Base-by-base conservation (phyloP, 1,284 basidiomycete genomes). In the Vanrija pseudolonga region DNA sequence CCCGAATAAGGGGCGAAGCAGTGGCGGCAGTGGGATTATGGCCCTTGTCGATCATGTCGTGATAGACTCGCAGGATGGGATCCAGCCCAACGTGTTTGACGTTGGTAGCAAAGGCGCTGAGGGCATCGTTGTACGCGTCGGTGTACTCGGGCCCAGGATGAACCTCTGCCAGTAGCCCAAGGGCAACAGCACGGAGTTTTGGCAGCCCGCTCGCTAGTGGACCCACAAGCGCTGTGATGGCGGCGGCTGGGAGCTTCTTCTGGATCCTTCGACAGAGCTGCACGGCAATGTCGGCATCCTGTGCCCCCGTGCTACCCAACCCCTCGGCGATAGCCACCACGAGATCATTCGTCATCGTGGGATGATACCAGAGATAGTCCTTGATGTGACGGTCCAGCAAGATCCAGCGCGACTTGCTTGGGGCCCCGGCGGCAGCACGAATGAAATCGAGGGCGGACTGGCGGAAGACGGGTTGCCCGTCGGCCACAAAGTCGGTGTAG, bases 371-470 rank as follows among this genome's bases (percentile, higher is more conserved):
- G 1, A 68, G 50, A 28, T 65, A 68, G 55, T 72, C 72, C 26
- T 66, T 66, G 56, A 74, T 53, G 53, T 74, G 65, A 7, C 72
- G 57, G 32, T 74, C 71, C 11, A 74, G 61, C 9, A 74, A 59
- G 24, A 71, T 57, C 6, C 59, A 50, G 45, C 66, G 58, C 6
- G 68, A 68, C 6, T 57, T 45, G 42, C 37, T 57, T 4, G 51
- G 36, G 9, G 52, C 60, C 19, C 32, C 42, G 2, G 60, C 65
- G 6, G 69, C 60, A 15, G 55, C 42, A 18, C 60, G 59, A 41
- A 74, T 68, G 44, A 72, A 52, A 6, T 48, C 41, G 3, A 72
- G 54, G 17, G 56, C 51, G 19, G 66, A 62, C 0, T 32, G 11
- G 11, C 50, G 49, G 2, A 53, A 44, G 15, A 68, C 55, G 3